These are phyloP conservation scores for Aspergillus sp. DNA, from an alignment of 2,329 filamentous ascomycete species.

Conservation along the genomic window DNA sequence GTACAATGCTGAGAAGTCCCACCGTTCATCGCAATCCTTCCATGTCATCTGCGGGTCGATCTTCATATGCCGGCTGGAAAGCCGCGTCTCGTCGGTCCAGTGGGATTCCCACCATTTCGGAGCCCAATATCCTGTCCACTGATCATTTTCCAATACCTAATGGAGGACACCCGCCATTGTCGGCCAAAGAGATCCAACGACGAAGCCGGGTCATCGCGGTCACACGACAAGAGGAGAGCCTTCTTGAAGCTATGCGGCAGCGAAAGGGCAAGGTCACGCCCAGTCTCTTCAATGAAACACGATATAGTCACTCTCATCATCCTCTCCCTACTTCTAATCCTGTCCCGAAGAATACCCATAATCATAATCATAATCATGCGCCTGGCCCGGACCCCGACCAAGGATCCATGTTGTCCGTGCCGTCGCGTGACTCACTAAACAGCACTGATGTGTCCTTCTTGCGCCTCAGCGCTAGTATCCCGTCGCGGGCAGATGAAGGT, in stretches of 20 bases:
- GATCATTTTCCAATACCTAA: conserved; percentile 18
- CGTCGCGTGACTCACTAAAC: conserved; percentile 27
- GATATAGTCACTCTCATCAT: conserved; percentile 1
- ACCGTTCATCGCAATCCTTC: conserved; percentile 17
- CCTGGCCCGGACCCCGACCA: conserved; percentile 16
- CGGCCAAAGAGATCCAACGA: conserved; percentile 23
- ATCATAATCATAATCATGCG: neutral
- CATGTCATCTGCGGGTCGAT: conserved; percentile 20
- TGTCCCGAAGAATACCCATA: neutral
- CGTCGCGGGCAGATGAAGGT: conserved; percentile 21
- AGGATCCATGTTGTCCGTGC: conserved; percentile 22
- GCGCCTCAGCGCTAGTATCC: conserved; percentile 29
- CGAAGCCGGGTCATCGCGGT: conserved; percentile 45
- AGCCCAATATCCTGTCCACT: conserved; percentile 20
- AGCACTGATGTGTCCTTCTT: conserved; percentile 33
- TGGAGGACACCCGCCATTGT: conserved; percentile 2
- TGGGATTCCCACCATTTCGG: conserved; percentile 27
- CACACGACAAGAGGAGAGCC: conserved; percentile 45
- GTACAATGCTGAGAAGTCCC: conserved; percentile 9
- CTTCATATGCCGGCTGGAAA: conserved; percentile 17
- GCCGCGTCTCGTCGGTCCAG: conserved; percentile 23
- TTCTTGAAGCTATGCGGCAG: conserved; percentile 44
- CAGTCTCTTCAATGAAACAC: conserved; percentile 27
- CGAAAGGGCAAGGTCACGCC: conserved; percentile 42
- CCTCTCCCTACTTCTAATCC: conserved; percentile 2